Evolutionary conservation across 768 basidiomycete species (phyloP).

Genomic region (Kwoniella europaea): DNA sequence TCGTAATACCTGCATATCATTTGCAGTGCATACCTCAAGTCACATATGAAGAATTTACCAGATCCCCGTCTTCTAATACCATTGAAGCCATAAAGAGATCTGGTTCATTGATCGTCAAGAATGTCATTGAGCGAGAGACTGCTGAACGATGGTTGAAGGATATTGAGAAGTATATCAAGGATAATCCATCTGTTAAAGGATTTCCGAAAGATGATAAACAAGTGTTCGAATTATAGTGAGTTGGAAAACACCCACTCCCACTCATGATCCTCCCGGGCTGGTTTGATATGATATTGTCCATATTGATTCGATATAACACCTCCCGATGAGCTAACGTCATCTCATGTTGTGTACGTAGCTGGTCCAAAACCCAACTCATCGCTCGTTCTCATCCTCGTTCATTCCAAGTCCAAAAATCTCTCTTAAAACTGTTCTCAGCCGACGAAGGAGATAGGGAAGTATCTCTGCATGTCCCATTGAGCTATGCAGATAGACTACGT

Average conservation of each 20-base stretch:
- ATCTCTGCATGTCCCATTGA: constrained; percentile 67
- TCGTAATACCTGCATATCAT: no score
- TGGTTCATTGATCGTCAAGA: constrained; percentile 67
- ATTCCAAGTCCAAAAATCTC: constrained; percentile 65
- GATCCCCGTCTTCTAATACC: constrained; percentile 19
- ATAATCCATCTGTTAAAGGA: constrained; percentile 57
- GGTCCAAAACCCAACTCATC: constrained; percentile 67
- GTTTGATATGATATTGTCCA: no score
- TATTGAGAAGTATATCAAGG: constrained; percentile 46
- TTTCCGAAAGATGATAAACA: constrained; percentile 72
- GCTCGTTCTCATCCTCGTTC: constrained; percentile 71
- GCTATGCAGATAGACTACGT: constrained; percentile 76
- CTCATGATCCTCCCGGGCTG: no score
- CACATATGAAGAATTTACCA: constrained; percentile 50
- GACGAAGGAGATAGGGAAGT: constrained; percentile 58
- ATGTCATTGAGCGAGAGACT: constrained; percentile 62
- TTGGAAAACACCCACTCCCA: not conserved
- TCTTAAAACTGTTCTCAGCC: constrained; percentile 67
- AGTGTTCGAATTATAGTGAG: constrained; percentile 71
- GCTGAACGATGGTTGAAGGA: constrained; percentile 62
- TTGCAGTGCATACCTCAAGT: constrained; percentile 61
- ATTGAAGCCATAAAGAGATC: constrained; percentile 61
- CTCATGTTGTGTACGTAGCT: constrained; percentile 49
- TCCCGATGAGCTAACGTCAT: not conserved
- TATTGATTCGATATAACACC: no score